Base-by-base conservation (phyloP, 2,329 filamentous ascomycete genomes). In the Fusarium incarnatum region DNA sequence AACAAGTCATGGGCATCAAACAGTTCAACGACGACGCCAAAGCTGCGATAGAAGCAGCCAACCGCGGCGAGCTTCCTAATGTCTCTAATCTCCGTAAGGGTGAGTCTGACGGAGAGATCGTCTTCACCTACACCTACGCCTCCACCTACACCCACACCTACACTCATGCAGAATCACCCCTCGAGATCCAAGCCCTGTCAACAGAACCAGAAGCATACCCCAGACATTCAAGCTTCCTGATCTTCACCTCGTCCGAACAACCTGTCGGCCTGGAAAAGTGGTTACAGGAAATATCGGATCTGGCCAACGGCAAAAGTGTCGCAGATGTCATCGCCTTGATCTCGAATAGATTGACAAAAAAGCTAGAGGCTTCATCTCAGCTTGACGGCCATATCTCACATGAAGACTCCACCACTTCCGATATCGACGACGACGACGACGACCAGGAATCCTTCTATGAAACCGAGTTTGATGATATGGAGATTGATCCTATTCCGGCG, bases 21-120 rank as follows among this genome's bases (percentile, higher is more conserved):
- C 85, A 87, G 37, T 94, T 92, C 77, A 83, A 89, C 49, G 81
- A 83, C 53, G 91, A 94, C 76, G 64, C 85, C 32, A 73, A 75
- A 28, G 68, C 80, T 84, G 74, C 81, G 77, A 60, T 61, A 44
- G 47, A 50, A 41, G 67, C 63, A 9, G 44, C 55, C 28, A 79
- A 80, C 45, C 34, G n/a, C 7, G 27, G n/a, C 18, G 83, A 79
- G 10, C 81, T 88, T 48, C 68, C 81, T 2, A 80, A 84, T 50
- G 82, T 96, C 49, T 80, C 80, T 49, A 76, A 83, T 34, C 80
- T 97, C 25, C 80, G 81, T 34, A 81, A 83, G 37, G 91, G 91
- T 18, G 88, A 90, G 8, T 90, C 92, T 32, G 91, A 95, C 77
- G 92, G 92, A 53, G 88, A 92, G 60, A 83, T 97, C 60, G 85